Evolutionary conservation across 176 grass and related monocot species (phyloP).

Genomic region (Cenchrus fungigraminus): DNA sequence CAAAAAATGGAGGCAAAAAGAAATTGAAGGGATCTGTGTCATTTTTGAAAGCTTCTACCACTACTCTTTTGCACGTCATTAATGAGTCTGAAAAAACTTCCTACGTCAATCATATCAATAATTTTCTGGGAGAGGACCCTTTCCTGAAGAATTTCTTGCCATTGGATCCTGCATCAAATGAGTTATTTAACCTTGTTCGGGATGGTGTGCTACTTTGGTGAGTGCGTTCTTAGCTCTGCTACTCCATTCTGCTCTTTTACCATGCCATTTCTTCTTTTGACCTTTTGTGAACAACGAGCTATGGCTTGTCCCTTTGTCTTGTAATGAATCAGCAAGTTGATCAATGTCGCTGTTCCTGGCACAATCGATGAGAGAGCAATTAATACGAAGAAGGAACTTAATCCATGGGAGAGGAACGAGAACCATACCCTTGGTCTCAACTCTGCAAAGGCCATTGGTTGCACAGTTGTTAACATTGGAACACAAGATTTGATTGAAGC

Average conservation of each 20-base stretch:
- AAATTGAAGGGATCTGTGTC: slow-evolving; percentile 81
- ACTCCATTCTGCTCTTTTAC: background rate
- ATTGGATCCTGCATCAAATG: slow-evolving; percentile 67
- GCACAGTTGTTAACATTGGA: slow-evolving; percentile 97
- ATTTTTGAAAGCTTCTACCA: slow-evolving; percentile 95
- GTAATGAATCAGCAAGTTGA: slow-evolving; percentile 82
- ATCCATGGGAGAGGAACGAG: slow-evolving; percentile 98
- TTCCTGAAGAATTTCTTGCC: slow-evolving; percentile 96
- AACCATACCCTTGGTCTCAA: slow-evolving; percentile 98
- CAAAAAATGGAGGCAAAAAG: slow-evolving; percentile 67
- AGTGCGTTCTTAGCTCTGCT: slow-evolving; percentile 31
- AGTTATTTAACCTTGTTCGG: slow-evolving; percentile 75
- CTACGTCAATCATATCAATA: slow-evolving; percentile 95
- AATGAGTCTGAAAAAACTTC: slow-evolving; percentile 93
- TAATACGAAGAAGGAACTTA: slow-evolving; percentile 83
- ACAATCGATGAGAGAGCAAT: slow-evolving; percentile 99
- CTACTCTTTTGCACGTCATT: slow-evolving; percentile 87
- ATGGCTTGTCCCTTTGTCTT: slow-evolving; percentile 29
- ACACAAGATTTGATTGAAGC: slow-evolving; percentile 98
- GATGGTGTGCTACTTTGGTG: slow-evolving; percentile 98
- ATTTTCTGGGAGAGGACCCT: slow-evolving; percentile 81
- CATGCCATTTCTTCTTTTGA: background rate
- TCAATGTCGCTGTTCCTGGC: slow-evolving; percentile 91
- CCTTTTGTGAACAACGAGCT: background rate
- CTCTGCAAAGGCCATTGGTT: slow-evolving; percentile 97